Percentiles rank a stretch among this genome's conserved stretches.
Conservation (phyloP, 345 rosid species). For the Hibiscus tridactylites region DNA sequence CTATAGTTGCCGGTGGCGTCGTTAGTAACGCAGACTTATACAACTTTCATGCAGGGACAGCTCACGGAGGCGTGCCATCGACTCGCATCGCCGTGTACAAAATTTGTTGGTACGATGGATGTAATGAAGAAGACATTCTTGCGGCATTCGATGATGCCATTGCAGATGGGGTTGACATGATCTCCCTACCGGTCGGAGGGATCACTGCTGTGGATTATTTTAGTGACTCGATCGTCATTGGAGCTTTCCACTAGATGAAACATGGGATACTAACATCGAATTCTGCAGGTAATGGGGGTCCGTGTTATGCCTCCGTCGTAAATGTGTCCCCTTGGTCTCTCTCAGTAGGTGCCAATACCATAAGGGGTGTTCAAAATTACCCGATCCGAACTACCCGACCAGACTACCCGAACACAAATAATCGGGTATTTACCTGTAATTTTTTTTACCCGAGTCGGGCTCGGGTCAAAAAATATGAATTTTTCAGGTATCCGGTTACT, state of each 20-base stretch:
- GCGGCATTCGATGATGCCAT: slow-evolving; percentile 33
- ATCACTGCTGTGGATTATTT: background rate
- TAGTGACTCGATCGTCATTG: slow-evolving; percentile 12
- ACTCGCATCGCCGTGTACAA: slow-evolving; percentile 26
- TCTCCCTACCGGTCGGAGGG: slow-evolving; percentile 22
- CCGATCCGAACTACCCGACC: too few species aligned
- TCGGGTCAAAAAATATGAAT: too few species aligned
- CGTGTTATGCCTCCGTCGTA: background rate
- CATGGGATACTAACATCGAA: slow-evolving; percentile 19
- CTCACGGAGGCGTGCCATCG: slow-evolving; percentile 23
- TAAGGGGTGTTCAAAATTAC: too few species aligned
- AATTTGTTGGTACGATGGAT: slow-evolving; percentile 23
- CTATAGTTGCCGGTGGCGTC: slow-evolving; percentile 19
- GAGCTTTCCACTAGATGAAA: slow-evolving; percentile 24
- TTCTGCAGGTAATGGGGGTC: slow-evolving; percentile 24
- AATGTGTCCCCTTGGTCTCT: slow-evolving; percentile 24
- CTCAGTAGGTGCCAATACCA: slow-evolving; percentile 28
- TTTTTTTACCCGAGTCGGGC: too few species aligned
- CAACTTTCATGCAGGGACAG: slow-evolving; percentile 15
- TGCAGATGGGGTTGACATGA: slow-evolving; percentile 26
- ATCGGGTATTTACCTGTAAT: too few species aligned
- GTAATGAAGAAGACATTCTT: slow-evolving; percentile 15
- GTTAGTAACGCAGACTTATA: slow-evolving; percentile 13
- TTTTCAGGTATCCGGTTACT: too few species aligned
- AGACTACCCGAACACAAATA: too few species aligned